Conservation (phyloP, 129 eudicot genomes). For the Arctium lappa region DNA sequence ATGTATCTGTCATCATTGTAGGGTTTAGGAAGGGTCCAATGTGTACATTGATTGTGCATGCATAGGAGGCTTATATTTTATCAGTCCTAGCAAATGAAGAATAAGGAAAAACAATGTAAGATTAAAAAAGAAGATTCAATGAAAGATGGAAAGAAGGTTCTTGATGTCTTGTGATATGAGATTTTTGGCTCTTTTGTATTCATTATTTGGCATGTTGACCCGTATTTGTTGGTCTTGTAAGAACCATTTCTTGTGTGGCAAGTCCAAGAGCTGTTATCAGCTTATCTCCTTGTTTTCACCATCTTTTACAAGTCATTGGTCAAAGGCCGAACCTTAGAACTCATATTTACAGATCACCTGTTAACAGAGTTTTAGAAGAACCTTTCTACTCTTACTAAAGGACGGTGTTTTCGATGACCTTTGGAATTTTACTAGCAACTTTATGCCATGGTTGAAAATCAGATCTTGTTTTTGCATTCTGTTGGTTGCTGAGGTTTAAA, state of each 20-base stretch:
- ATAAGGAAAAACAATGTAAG: background rate
- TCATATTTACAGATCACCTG: background rate
- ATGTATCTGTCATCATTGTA: constrained; percentile 11
- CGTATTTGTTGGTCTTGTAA: background rate
- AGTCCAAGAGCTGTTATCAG: background rate
- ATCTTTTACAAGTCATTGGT: background rate
- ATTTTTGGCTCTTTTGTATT: background rate
- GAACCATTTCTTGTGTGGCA: background rate
- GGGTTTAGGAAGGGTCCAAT: constrained; percentile 4
- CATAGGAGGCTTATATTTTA: background rate
- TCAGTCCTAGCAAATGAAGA: background rate
- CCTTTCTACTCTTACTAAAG: background rate
- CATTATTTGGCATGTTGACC: constrained; percentile 9
- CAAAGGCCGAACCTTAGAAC: background rate
- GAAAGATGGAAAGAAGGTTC: background rate
- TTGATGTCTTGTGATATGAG: background rate
- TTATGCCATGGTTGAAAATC: background rate
- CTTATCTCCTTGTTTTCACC: background rate
- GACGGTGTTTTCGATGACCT: background rate
- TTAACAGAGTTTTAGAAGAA: background rate
- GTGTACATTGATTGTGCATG: background rate
- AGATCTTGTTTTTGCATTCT: background rate
- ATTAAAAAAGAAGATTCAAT: background rate
- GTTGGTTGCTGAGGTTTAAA: background rate
- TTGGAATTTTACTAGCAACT: background rate